Percentiles rank a stretch among this genome's conserved stretches.
These are phyloP conservation scores for Citrullus mucosospermus DNA, from an alignment of 306 rosid genomes.

Conservation along the genomic window DNA sequence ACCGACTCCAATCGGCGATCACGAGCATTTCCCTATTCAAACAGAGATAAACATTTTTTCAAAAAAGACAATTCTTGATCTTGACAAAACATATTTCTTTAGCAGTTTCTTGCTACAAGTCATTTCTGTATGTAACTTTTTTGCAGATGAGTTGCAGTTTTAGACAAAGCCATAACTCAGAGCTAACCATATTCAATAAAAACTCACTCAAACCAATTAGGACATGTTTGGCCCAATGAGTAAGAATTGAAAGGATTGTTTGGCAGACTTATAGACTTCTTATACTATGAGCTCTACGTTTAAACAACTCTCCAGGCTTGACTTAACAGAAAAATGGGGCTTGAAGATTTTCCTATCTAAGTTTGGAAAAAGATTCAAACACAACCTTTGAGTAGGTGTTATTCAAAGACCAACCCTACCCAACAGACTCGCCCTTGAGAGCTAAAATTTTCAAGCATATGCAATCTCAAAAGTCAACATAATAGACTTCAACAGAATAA, in stretches of 20 bases:
- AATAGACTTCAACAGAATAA: background rate
- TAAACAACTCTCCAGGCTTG: no score
- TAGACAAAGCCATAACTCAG: background rate
- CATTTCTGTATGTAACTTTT: background rate
- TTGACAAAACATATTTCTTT: background rate
- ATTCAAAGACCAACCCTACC: background rate
- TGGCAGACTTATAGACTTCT: no score
- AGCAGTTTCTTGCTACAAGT: background rate
- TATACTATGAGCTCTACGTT: no score
- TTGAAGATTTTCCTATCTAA: background rate
- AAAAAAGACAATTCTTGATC: background rate
- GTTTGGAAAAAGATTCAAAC: background rate
- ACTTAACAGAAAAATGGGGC: background rate
- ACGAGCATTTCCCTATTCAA: background rate
- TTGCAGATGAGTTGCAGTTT: background rate
- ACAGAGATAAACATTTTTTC: background rate
- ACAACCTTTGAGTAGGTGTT: background rate
- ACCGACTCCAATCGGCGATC: background rate
- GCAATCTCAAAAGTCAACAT: background rate
- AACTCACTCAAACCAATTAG: background rate
- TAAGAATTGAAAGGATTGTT: no score
- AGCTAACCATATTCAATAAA: background rate
- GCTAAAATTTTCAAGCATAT: background rate
- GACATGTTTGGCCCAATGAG: no score
- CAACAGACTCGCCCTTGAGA: background rate